Evolutionary conservation across 257 asterid genomes (phyloP).

Genomic region (Ajuga chamaepitys): DNA sequence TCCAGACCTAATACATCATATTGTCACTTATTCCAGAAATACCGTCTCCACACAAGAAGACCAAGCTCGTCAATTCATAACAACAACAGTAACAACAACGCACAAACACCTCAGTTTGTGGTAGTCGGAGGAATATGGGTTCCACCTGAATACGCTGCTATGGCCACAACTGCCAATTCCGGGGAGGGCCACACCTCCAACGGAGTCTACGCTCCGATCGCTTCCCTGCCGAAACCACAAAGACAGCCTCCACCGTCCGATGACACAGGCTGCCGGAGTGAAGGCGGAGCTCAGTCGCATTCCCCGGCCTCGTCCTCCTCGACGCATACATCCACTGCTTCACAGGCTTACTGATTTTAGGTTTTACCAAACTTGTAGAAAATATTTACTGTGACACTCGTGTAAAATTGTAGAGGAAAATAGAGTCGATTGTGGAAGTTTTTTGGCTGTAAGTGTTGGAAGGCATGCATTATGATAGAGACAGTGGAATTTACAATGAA

Average conservation of each 20-base stretch:
- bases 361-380: neutral
- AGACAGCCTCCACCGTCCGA: slow-evolving; percentile 12
- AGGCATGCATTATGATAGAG: slow-evolving; percentile 20
- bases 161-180: slow-evolving; percentile 31
- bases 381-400: slow-evolving; percentile 1
- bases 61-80: slow-evolving; percentile 40
- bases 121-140: slow-evolving; percentile 77
- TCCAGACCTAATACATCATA: neutral
- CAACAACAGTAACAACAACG: slow-evolving; percentile 20
- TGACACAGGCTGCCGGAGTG: slow-evolving; percentile 24
- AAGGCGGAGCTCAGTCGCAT: slow-evolving; percentile 32
- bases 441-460: neutral
- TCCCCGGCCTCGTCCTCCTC: slow-evolving; percentile 58
- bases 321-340: slow-evolving; percentile 38
- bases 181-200: slow-evolving; percentile 37
- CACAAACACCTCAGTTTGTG: slow-evolving; percentile 50
- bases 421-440: slow-evolving; percentile 11
- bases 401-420: slow-evolving; percentile 18
- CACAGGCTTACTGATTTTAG: slow-evolving; percentile 25
- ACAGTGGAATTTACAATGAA: slow-evolving; percentile 10
- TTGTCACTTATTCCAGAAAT: slow-evolving; percentile 37
- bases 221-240: slow-evolving; percentile 38
- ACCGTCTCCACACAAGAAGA: slow-evolving; percentile 58
- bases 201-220: slow-evolving; percentile 59
- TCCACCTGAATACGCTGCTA: slow-evolving; percentile 43